Evolutionary conservation across 345 rosid genomes (phyloP).

Genomic region (Eucalyptus sp.): DNA sequence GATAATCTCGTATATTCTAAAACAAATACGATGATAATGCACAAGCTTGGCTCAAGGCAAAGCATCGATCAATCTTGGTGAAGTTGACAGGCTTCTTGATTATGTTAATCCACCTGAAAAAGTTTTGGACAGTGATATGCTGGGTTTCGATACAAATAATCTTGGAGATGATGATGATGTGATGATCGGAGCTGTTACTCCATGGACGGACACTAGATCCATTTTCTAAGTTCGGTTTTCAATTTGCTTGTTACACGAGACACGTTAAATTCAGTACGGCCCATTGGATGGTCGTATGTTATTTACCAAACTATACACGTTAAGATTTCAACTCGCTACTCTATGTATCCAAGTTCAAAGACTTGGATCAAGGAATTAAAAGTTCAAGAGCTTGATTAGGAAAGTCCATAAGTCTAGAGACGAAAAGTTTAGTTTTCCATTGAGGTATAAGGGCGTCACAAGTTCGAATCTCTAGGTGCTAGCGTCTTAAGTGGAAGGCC

Average conservation of each 20-base stretch:
- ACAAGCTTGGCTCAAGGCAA: not conserved
- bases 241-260: not conserved
- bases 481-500: too few species aligned
- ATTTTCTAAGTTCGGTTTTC: not conserved
- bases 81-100: not conserved
- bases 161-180: not conserved
- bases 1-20: not conserved
- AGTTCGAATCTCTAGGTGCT: too few species aligned
- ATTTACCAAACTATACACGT: not conserved
- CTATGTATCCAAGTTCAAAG: not conserved
- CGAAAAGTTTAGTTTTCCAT: not conserved
- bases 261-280: not conserved
- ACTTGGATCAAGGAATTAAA: not conserved
- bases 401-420: not conserved
- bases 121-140: not conserved
- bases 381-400: not conserved
- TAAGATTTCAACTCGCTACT: not conserved
- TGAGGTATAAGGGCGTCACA: too few species aligned
- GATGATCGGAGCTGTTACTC: not conserved
- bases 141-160: not conserved
- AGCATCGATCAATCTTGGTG: not conserved
- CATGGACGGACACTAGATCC: not conserved
- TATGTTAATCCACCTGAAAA: not conserved
- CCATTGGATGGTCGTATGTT: not conserved
- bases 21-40: not conserved